A percentile compares a stretch with the other conserved stretches of the same genome.
phyloP scores from a whole-genome alignment of 495 filamentous ascomycete genomes.

The Neurospora sp. region DNA sequence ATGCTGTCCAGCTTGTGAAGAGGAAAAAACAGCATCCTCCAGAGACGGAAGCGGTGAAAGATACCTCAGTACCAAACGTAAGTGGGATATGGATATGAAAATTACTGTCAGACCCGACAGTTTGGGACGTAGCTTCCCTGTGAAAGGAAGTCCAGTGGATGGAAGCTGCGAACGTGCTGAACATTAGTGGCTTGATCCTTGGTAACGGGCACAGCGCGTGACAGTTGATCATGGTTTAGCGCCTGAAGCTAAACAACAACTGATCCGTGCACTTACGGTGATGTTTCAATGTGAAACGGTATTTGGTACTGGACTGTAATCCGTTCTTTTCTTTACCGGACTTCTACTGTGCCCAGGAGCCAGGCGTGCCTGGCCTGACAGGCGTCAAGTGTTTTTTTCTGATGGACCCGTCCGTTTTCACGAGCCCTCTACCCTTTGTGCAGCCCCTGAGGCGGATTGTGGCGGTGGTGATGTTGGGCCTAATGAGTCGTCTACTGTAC shows the following conservation, averaged over 20 bases:
- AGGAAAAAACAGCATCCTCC: background rate
- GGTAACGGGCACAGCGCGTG: background rate
- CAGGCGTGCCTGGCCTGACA: background rate
- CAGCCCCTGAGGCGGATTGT: background rate
- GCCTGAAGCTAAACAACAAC: background rate
- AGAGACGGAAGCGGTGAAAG: conserved; percentile 3
- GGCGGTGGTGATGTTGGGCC: background rate
- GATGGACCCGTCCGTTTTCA: background rate
- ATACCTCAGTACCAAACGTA: background rate
- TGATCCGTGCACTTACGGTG: background rate
- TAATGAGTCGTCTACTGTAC: background rate
- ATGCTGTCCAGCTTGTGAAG: background rate
- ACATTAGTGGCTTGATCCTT: background rate
- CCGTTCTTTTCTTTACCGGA: background rate
- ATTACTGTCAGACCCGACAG: conserved; percentile 21
- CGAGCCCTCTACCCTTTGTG: background rate
- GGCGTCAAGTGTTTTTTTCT: background rate
- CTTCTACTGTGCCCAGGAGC: background rate
- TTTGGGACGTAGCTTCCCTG: conserved; percentile 11
- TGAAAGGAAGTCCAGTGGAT: background rate
- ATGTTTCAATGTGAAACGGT: background rate
- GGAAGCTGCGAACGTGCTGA: background rate
- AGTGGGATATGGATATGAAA: background rate
- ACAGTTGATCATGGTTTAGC: background rate
- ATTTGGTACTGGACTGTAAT: background rate